Percentiles rank a stretch among this genome's conserved stretches.
phyloP scores from a whole-genome alignment of 208 protist species.

The Crithidia expoeki region DNA sequence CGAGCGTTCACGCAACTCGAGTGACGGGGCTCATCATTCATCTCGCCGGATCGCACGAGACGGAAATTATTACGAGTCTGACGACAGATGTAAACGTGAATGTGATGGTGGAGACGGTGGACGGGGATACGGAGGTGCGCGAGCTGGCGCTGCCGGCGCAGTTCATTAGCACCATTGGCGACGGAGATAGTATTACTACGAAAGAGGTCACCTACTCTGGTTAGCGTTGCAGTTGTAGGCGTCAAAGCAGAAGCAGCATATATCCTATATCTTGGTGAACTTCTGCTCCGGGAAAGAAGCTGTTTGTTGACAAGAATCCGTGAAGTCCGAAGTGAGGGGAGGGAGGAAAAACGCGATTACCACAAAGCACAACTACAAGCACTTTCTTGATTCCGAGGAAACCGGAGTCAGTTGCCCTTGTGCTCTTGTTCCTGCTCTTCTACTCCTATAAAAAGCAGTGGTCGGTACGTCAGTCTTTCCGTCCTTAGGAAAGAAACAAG shows the following conservation, averaged over 20 bases:
- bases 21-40: constrained; percentile 23
- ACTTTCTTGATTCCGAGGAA: constrained; percentile 7
- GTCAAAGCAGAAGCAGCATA: neutral
- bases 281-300: too few species aligned
- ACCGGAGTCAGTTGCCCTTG: neutral
- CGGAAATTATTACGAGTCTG: constrained; percentile 33
- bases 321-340: neutral
- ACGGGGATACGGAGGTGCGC: constrained; percentile 32
- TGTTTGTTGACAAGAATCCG: too few species aligned
- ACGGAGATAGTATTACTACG: constrained; percentile 11
- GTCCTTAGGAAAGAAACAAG: too few species aligned
- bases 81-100: constrained; percentile 39
- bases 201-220: constrained; percentile 31
- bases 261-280: too few species aligned
- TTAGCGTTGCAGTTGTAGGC: neutral
- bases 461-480: too few species aligned
- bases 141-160: constrained; percentile 44
- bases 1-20: constrained; percentile 28
- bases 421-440: neutral
- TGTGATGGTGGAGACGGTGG: constrained; percentile 22
- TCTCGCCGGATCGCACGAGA: constrained; percentile 19
- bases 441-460: neutral
- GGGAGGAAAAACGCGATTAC: neutral
- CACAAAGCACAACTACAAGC: neutral
- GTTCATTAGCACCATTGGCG: constrained; percentile 26